Evolutionary conservation across 2,329 filamentous ascomycete genomes (phyloP).

Genomic region (Penicillium nordicum): DNA sequence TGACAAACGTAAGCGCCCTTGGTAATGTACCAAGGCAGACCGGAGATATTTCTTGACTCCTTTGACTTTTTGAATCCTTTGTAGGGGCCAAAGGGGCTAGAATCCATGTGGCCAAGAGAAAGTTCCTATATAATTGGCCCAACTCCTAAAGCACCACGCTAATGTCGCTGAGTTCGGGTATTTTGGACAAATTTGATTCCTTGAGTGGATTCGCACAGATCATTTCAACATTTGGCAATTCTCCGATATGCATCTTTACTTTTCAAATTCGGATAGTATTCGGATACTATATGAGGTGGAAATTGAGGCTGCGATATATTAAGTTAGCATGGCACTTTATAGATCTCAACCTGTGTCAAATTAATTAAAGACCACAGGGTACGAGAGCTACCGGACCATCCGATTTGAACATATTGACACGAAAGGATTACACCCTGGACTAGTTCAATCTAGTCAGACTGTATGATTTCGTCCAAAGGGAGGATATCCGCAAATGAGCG

Average conservation of each 20-base stretch:
- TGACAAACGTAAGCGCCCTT: neutral
- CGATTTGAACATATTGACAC: neutral
- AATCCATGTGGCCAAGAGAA: neutral
- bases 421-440: neutral
- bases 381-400: neutral
- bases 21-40: neutral
- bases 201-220: neutral
- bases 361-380: neutral
- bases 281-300: neutral
- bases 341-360: neutral
- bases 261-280: neutral
- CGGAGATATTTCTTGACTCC: neutral
- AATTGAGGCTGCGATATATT: neutral
- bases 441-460: neutral
- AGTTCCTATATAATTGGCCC: neutral
- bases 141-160: neutral
- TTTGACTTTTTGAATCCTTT: neutral
- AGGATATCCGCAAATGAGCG: constrained; percentile 5
- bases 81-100: neutral
- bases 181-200: neutral
- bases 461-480: neutral
- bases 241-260: neutral
- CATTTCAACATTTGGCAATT: neutral
- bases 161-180: neutral
- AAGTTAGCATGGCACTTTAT: neutral